Evolutionary conservation across 2,329 filamentous ascomycete species (phyloP), one percentile per base, ranked within the genome.

Genomic region (Aspergillus sp.): DNA sequence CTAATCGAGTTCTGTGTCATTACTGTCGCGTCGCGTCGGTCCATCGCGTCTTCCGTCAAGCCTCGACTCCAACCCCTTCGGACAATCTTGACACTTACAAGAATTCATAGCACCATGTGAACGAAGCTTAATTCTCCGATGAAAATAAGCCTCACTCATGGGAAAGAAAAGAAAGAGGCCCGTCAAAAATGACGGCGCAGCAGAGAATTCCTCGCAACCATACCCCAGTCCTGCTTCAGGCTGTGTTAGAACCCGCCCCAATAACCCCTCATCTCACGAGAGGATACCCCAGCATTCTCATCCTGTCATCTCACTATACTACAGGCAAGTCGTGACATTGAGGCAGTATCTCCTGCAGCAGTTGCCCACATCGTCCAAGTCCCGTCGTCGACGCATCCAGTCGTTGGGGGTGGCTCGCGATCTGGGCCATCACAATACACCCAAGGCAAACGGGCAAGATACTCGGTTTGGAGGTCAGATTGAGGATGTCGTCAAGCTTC

Each of bases 241-340:
- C 19, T 19, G 19, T 19, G 19, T 19, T 19, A 19, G 19, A 19
- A 40, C 33, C 51, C 40, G 33, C 53, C 37, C 32, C 33, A 26
- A 37, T 54, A 48, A 57, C 19, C 33, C 31, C 38, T 43, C 49
- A 43, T 27, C 34, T 37, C 34, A 45, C n/a, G 33, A 45, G 40
- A 38, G 42, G 44, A 46, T 34, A 35, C 36, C 43, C 44, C 48
- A 46, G 46, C 44, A 45, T 30, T 51, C 51, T 4, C 83, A 88
- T 59, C 79, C 81, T 42, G 76, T 93, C 30, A 73, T 95, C 44
- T 74, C 74, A 37, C 76, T 78, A 48, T 86, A 84, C 67, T 95
- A 90, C 66, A 67, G 75, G 6, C 67, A 75, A 37, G 76, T 90
- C 9, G 64, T 80, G 43, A 82, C 82, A 0, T 70, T 95, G 45